Base-by-base conservation (phyloP, 1,284 basidiomycete genomes). In the Tylopilus sp. region DNA sequence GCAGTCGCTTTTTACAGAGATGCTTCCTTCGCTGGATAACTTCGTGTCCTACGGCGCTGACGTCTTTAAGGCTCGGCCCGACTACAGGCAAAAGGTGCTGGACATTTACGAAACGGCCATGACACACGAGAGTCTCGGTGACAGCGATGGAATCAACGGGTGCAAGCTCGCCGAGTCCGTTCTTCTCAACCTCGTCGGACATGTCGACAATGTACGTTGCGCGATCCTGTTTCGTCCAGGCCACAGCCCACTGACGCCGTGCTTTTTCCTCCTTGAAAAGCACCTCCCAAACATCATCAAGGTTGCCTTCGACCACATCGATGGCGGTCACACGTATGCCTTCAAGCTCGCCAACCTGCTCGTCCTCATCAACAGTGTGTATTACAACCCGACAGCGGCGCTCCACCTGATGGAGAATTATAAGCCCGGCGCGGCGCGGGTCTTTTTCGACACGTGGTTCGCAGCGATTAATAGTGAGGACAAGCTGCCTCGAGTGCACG, bases 11-110 rank as follows among this genome's bases (percentile, higher is more conserved):
- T 24, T 40, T 37, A n/a, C 60, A 88, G 92, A 95, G 66, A 94
- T 94, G 90, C 77, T 93, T 38, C 88, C 90, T 8, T 84, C 88
- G 3, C 71, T 95, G 49, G 91, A 94, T 73, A 95, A 95, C 74
- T 91, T 92, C 67, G 77, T 95, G 46, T 90, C 88, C 12, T 94
- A 85, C 63, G 92, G 92, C 10, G 76, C 80, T 17, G 87, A 91
- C 12, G 72, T 82, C 12, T 85, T 95, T 69, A 83, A 85, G 60
- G 64, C 77, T 30, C 83, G 82, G 44, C 68, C 79, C 0, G 87
- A 91, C 58, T 93, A 94, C 70, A 80, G 83, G 62, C 77, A 82
- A 58, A 91, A 91, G 82, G 70, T 88, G 28, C 71, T 94, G 47
- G 91, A 95, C 61, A 90, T 95, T 62, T 94, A 89, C 65, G 78